Base-by-base conservation (phyloP, 2,329 filamentous ascomycete genomes). In the Westerdykella ornata region DNA sequence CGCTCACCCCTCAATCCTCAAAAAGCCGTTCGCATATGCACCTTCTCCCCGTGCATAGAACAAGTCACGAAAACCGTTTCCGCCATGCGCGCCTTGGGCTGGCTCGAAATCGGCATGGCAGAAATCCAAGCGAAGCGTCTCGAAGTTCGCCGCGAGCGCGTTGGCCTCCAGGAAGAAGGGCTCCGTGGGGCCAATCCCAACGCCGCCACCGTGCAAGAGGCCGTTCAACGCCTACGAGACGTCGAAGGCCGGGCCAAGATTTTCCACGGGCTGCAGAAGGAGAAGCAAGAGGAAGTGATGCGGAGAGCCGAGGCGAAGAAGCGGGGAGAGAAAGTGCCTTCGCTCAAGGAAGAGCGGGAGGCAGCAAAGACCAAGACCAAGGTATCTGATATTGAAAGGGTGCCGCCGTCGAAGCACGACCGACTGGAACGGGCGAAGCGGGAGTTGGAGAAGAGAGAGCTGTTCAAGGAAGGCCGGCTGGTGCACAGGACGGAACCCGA, bases 1-100 rank as follows among this genome's bases (percentile, higher is more conserved):
- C 53, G 51, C 30, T 75, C 76, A 1, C 74, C 78, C 0, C 73
- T 97, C 9, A 82, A 92, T 51, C 81, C 86, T 0, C 74, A 75
- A n/a, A 75, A 78, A 32, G 76, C 84, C 4, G 79, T 83, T 1
- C 77, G 92, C 59, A 77, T 98, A 41, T 98, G 92, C 71, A 94
- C 88, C 1, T 98, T 98, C 69, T 94, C 85, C 1, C 92, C 92
- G 0, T 98, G 92, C 66, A 94, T 98, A 51, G 92, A 98, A 68
- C 92, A 98, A 70, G 90, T 94, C 16, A 88, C 85, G 39, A 80
- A 82, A 42, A 97, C 92, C 0, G 82, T 95, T 40, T 83, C 85
- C 9, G 78, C 80, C 11, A 76, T 98, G 66, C 82, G 90, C 40
- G 77, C 81, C 29, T 71, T 88, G 5, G 88, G 87, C 39, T 98